Conservation (phyloP, 2,329 filamentous ascomycete species). For the Exophiala spinifera region DNA sequence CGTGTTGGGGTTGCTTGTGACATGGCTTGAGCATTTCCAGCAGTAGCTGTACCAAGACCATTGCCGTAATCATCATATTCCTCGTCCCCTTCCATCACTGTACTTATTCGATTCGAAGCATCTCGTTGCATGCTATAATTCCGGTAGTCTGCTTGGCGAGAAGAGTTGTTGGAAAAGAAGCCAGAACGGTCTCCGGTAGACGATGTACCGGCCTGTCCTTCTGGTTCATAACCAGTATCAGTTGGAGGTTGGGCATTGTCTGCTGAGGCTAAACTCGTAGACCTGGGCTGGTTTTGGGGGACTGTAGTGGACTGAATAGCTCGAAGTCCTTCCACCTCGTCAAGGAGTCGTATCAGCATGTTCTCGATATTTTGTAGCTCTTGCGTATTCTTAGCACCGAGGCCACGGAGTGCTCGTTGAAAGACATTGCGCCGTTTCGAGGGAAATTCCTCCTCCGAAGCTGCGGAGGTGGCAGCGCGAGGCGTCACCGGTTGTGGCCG, state of each 20-base stretch:
- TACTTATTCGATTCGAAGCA: constrained; percentile 82
- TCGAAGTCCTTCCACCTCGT: constrained; percentile 83
- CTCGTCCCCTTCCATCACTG: constrained; percentile 79
- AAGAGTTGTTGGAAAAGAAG: constrained; percentile 59
- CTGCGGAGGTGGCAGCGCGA: constrained; percentile 48
- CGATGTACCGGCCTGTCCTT: constrained; percentile 73
- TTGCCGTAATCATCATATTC: constrained; percentile 44
- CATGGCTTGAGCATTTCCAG: constrained; percentile 18
- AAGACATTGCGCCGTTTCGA: constrained; percentile 92
- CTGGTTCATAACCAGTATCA: constrained; percentile 79
- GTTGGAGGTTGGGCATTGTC: constrained; percentile 66
- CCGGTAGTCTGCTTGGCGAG: constrained; percentile 34
- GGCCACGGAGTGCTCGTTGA: constrained; percentile 83
- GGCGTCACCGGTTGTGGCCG: constrained; percentile 72
- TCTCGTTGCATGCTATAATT: constrained; percentile 52
- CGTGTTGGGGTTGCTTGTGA: constrained; percentile 19
- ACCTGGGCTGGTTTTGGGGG: constrained; percentile 27
- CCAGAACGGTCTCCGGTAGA: constrained; percentile 69
- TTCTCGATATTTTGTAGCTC: constrained; percentile 86
- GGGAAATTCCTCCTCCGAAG: constrained; percentile 58
- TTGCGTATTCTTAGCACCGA: constrained; percentile 81
- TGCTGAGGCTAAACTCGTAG: constrained; percentile 61
- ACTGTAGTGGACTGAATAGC: constrained; percentile 47
- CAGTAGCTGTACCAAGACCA: constrained; percentile 8
- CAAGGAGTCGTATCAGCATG: constrained; percentile 87